A percentile compares a stretch with the other conserved stretches of the same genome.
Evolutionary conservation across 208 protist genomes (phyloP).

Genomic region (Polymyxa betae): DNA sequence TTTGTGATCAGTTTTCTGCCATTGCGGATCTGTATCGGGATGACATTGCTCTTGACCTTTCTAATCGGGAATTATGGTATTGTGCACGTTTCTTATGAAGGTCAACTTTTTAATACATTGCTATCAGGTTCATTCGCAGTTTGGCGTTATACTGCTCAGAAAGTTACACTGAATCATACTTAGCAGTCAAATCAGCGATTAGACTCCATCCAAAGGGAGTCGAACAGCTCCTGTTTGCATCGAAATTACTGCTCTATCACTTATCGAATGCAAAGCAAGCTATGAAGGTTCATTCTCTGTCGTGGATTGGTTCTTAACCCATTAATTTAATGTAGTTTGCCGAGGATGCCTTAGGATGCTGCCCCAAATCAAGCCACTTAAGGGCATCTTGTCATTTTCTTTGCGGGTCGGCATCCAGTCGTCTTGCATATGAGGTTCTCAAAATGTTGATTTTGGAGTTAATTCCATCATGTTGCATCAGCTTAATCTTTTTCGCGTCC

Average conservation of each 20-base stretch:
- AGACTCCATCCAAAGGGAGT: background rate
- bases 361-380: background rate
- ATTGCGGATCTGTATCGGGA: slow-evolving; percentile 1
- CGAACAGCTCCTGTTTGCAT: background rate
- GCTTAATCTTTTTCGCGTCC: background rate
- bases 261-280: background rate
- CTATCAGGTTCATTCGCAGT: background rate
- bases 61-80: background rate
- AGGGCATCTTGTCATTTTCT: background rate
- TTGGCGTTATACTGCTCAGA: background rate
- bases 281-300: too few relatives aligned
- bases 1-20: background rate
- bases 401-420: background rate
- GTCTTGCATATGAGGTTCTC: background rate
- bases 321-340: too few relatives aligned
- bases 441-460: too few relatives aligned
- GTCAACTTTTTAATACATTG: too few relatives aligned
- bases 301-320: too few relatives aligned
- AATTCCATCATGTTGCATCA: background rate
- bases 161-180: background rate
- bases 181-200: background rate
- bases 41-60: background rate
- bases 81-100: too few relatives aligned
- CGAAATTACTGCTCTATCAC: background rate
- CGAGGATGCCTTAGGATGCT: background rate